Base-by-base conservation (phyloP, 2,329 filamentous ascomycete genomes). In the Hypoxylon sp. region DNA sequence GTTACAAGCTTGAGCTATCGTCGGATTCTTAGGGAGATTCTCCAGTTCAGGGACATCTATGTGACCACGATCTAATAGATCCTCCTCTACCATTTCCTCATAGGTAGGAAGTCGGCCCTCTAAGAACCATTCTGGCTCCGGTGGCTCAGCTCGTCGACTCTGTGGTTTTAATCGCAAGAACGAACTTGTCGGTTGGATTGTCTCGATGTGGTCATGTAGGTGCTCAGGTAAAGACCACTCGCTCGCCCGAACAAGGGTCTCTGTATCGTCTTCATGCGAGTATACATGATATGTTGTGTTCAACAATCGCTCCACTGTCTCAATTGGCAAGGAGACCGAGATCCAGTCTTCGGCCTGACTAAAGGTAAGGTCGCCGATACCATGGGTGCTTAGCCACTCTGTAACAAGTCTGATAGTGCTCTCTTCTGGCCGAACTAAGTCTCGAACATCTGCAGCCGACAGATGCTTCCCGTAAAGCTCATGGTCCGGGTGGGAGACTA, bases 171-270 rank as follows among this genome's bases (percentile, higher is more conserved):
- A 5, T 17, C 55, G 55, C 7, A 58, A 32, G 43, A 86, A 84
- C 72, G 80, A 83, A 14, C 80, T 83, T 5, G 83, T 84, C 0
- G 83, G 83, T 23, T 82, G 80, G 51, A 85, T 77, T 32, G 84
- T 74, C 68, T 83, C 81, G 66, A 85, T 80, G 67, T 81, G 73
- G 36, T 68, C 63, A 23, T 73, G 70, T 56, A 85, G 69, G 13
- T 79, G 72, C n/a, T 80, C 75, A 0, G 75, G 75, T 14, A 78
- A 63, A 1, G 74, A 76, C 55, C 55, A 58, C 41, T 58, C 57
- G 9, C 19, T 43, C 2, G 38, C 38, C 38, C 38, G 38, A 43
- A 43, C 21, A 3, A 43, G 17, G 10, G 38, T 43, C 38, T 43
- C 38, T 11, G 17, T 21, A 17, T 43, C 38, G 17, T 43, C 38